Conservation (phyloP, 306 rosid species). For the Styphnolobium japonicum region DNA sequence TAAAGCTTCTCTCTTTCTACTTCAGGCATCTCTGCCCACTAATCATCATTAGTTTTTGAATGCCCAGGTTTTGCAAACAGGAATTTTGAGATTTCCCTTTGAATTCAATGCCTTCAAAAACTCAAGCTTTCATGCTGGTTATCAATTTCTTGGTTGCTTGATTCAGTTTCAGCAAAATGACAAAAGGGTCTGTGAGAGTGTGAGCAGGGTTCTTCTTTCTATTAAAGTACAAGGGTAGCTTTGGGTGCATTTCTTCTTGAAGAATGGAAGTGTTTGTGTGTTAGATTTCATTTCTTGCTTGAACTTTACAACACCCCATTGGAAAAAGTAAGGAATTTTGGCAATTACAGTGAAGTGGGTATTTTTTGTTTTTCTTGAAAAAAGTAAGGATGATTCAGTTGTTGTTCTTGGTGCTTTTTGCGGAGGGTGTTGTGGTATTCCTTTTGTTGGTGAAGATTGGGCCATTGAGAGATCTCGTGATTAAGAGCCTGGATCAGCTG, state of each 20-base stretch:
- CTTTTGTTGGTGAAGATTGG: constrained; percentile 82
- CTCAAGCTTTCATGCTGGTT: constrained; percentile 4
- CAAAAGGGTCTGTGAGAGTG: constrained; percentile 3
- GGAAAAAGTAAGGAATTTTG: constrained; percentile 25
- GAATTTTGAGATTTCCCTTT: not conserved
- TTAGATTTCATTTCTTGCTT: constrained; percentile 6
- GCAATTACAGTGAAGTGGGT: constrained; percentile 2
- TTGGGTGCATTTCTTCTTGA: not conserved
- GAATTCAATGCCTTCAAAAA: constrained; percentile 19
- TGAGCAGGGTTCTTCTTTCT: constrained; percentile 8
- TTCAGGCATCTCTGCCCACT: constrained; percentile 18
- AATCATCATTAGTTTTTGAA: not conserved
- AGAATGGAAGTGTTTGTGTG: not conserved
- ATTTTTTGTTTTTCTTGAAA: not conserved
- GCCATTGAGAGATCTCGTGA: constrained; percentile 85
- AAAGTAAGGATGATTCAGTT: constrained; percentile 72
- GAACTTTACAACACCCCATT: constrained; percentile 2
- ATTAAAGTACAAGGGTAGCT: not conserved
- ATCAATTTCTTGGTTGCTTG: not conserved
- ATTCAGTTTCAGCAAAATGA: constrained; percentile 14
- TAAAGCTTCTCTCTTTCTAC: constrained; percentile 1
- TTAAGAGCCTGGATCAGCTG: constrained; percentile 81
- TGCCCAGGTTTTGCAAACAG: constrained; percentile 5
- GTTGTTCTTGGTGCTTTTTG: constrained; percentile 76
- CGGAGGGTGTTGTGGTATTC: constrained; percentile 66